A percentile compares a stretch with the other conserved stretches of the same genome.
Conservation (phyloP, 1,284 basidiomycete species). For the Cryptococcus hybrid region DNA sequence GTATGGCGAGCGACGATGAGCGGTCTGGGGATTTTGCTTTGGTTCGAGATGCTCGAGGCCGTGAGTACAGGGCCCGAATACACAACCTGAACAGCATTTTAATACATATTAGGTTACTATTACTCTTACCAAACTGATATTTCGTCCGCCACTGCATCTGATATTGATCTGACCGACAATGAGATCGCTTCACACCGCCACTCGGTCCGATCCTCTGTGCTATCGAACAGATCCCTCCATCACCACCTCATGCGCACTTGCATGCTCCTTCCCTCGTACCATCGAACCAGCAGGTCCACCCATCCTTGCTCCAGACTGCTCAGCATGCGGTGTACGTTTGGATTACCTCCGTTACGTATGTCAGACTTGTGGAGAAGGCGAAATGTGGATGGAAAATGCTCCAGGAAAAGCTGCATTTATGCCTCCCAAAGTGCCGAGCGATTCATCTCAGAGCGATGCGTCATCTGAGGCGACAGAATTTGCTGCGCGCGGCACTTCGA, state of each 20-base stretch:
- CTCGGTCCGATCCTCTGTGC: background rate
- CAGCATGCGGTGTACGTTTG: constrained; percentile 68
- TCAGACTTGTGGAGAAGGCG: constrained; percentile 71
- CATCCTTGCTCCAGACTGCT: constrained; percentile 71
- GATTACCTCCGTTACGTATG: constrained; percentile 83
- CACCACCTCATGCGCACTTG: background rate
- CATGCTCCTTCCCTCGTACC: constrained; percentile 11
- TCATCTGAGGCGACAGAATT: constrained; percentile 27
- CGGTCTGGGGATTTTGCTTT: constrained; percentile 40
- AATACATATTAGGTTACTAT: constrained; percentile 38
- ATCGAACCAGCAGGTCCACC: constrained; percentile 54
- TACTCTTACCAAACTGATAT: constrained; percentile 46
- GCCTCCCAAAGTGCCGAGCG: constrained; percentile 11
- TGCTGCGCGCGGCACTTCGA: constrained; percentile 2
- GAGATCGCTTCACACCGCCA: background rate
- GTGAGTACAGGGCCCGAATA: constrained; percentile 26
- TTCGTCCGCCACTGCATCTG: constrained; percentile 26
- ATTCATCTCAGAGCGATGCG: constrained; percentile 11
- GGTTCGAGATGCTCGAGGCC: constrained; percentile 44
- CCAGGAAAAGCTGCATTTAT: constrained; percentile 25
- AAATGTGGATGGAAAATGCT: constrained; percentile 42
- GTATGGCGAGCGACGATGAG: constrained; percentile 40
- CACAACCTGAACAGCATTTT: background rate
- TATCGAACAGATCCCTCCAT: constrained; percentile 28
- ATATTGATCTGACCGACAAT: constrained; percentile 14